phyloP scores from a whole-genome alignment of 2,329 filamentous ascomycete genomes.

The Xylariaceae sp. region DNA sequence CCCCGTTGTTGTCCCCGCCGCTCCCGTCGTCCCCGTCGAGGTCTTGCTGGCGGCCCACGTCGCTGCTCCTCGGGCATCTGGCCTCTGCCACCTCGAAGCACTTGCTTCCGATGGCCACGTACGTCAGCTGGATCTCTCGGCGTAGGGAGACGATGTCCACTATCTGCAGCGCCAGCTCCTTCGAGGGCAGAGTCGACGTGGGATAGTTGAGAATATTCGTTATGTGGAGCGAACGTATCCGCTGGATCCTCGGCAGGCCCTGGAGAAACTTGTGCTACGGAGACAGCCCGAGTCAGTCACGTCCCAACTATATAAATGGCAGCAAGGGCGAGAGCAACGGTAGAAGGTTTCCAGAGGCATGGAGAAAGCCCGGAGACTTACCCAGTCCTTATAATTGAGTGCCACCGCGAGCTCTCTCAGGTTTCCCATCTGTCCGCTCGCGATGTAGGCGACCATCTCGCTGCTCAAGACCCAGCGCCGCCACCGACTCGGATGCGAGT shows the following conservation, averaged over 20 bases:
- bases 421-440: slow-evolving; percentile 65
- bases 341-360: not conserved
- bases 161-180: slow-evolving; percentile 68
- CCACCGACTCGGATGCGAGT: slow-evolving; percentile 43
- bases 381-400: slow-evolving; percentile 72
- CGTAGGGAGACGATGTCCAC: slow-evolving; percentile 71
- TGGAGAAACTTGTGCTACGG: slow-evolving; percentile 70
- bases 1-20: slow-evolving; percentile 21
- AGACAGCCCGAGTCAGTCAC: not conserved
- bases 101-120: slow-evolving; percentile 67
- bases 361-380: slow-evolving; percentile 41
- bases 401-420: slow-evolving; percentile 65
- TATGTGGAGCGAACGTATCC: slow-evolving; percentile 64
- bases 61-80: too few relatives aligned
- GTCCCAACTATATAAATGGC: too few relatives aligned
- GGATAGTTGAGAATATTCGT: slow-evolving; percentile 58
- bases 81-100: slow-evolving; percentile 77
- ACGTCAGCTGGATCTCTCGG: slow-evolving; percentile 69
- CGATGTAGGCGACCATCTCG: slow-evolving; percentile 65
- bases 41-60: slow-evolving; percentile 25
- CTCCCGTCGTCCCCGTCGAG: too few relatives aligned
- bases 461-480: slow-evolving; percentile 63
- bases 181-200: slow-evolving; percentile 46
- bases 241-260: slow-evolving; percentile 60
- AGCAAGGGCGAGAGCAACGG: not conserved